Conservation (phyloP, 495 filamentous ascomycete species). For the Acidiella bohemica region DNA sequence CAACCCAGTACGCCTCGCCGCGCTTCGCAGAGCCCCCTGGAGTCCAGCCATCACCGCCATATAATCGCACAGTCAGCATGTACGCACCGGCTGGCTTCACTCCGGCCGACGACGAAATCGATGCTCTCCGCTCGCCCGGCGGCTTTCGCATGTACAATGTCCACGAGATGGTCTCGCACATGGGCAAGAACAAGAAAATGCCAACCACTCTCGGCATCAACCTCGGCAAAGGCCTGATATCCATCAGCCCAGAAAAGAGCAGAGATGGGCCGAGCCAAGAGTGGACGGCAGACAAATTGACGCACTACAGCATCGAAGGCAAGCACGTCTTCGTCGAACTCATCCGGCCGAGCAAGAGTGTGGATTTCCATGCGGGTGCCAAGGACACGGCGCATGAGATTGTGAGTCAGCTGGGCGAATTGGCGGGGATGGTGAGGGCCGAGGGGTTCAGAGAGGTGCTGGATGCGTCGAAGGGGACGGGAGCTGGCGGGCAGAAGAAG, state of each 20-base stretch:
- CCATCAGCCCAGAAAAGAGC: conserved; percentile 75
- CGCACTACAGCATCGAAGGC: conserved; percentile 89
- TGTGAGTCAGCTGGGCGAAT: conserved; percentile 70
- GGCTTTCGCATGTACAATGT: conserved; percentile 87
- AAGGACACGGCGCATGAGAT: conserved; percentile 96
- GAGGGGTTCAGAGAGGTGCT: conserved; percentile 80
- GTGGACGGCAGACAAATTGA: conserved; percentile 87
- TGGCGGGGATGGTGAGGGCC: conserved; percentile 69
- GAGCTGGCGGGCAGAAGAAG: conserved; percentile 52
- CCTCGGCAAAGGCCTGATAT: conserved; percentile 67
- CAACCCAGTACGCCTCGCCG: conserved; percentile 40
- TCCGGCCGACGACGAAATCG: conserved; percentile 2
- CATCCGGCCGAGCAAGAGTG: conserved; percentile 75
- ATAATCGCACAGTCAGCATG: conserved; percentile 38
- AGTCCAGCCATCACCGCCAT: conserved; percentile 45
- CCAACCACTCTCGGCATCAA: conserved; percentile 89
- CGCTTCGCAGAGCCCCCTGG: conserved; percentile 31
- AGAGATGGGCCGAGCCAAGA: conserved; percentile 71
- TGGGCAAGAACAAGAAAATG: conserved; percentile 96
- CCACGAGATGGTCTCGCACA: conserved; percentile 86
- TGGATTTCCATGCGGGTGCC: conserved; percentile 93
- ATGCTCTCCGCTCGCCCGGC: conserved; percentile 34
- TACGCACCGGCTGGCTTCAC: conserved; percentile 17
- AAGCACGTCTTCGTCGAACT: conserved; percentile 97
- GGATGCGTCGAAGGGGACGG: conserved; percentile 51